A percentile compares a stretch with the other conserved stretches of the same genome.
Evolutionary conservation across 2,329 filamentous ascomycete species (phyloP).

Genomic region (Botrytis tulipae): DNA sequence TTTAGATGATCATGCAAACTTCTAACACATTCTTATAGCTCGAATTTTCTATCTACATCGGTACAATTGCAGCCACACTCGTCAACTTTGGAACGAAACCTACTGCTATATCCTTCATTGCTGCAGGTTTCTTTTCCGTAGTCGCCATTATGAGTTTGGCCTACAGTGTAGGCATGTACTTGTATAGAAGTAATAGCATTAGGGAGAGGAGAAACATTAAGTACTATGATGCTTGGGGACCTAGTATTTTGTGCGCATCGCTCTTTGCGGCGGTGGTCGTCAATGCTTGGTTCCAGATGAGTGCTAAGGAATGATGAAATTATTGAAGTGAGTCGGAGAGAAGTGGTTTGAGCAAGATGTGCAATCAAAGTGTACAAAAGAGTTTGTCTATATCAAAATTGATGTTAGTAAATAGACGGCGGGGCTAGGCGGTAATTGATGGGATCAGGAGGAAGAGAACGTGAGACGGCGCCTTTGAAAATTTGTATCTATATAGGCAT

Average conservation of each 20-base stretch:
- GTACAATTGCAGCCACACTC: conserved; percentile 78
- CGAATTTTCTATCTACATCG: conserved; percentile 93
- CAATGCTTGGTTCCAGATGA: conserved; percentile 79
- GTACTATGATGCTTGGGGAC: conserved; percentile 89
- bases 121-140: conserved; percentile 76
- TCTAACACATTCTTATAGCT: conserved; percentile 52
- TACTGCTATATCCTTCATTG: conserved; percentile 59
- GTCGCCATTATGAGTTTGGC: conserved; percentile 75
- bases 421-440: neutral
- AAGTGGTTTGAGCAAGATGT: neutral
- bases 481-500: neutral
- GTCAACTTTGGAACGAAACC: conserved; percentile 73
- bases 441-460: neutral
- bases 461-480: neutral
- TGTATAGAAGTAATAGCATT: conserved; percentile 86
- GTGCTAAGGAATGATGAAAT: conserved; percentile 44
- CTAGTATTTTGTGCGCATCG: conserved; percentile 70
- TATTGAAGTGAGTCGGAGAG: neutral
- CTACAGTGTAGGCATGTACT: conserved; percentile 80
- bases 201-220: conserved; percentile 77
- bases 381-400: neutral
- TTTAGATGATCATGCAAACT: neutral
- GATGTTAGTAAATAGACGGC: neutral
- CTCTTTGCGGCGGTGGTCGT: conserved; percentile 71
- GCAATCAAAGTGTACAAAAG: neutral